phyloP scores from a whole-genome alignment of 495 filamentous ascomycete genomes.

The Penicillium riverlandense region DNA sequence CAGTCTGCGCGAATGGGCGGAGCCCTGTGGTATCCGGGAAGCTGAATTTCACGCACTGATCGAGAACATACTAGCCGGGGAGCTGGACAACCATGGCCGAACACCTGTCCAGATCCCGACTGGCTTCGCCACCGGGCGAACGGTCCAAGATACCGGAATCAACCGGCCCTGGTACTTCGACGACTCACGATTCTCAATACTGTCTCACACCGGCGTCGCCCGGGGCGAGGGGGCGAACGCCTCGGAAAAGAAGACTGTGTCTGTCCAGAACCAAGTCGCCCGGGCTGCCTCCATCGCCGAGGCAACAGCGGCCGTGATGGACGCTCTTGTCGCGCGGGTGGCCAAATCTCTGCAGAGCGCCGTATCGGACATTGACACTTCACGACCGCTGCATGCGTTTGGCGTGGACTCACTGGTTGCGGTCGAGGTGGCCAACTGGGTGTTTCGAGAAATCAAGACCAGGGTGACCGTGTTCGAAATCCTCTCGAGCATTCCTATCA shows the following conservation, averaged over 20 bases:
- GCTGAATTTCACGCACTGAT: too few species aligned
- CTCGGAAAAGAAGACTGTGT: slow-evolving; percentile 12
- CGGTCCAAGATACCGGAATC: not conserved
- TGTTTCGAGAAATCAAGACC: too few species aligned
- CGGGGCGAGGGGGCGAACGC: slow-evolving; percentile 21
- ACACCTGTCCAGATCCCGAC: slow-evolving; percentile 16
- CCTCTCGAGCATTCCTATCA: too few species aligned
- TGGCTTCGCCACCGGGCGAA: not conserved
- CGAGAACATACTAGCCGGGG: slow-evolving; percentile 16
- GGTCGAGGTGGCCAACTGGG: slow-evolving; percentile 33
- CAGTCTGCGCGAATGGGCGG: slow-evolving; percentile 17
- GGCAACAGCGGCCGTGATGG: slow-evolving; percentile 9
- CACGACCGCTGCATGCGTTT: slow-evolving; percentile 16
- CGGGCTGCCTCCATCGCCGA: slow-evolving; percentile 4
- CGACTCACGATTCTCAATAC: not conserved
- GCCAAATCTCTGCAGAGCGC: slow-evolving; percentile 19
- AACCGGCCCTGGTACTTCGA: not conserved
- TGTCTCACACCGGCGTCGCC: slow-evolving; percentile 13
- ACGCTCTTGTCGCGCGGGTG: slow-evolving; percentile 20
- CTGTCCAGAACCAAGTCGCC: slow-evolving; percentile 6
- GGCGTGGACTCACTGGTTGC: slow-evolving; percentile 34
- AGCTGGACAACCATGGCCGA: slow-evolving; percentile 15
- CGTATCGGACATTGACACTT: slow-evolving; percentile 25
- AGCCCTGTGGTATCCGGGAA: too few species aligned
- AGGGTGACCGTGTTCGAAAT: too few species aligned